These are phyloP conservation scores for Wickerhamiella parazyma DNA, from an alignment of 805 yeast species.

Conservation along the genomic window DNA sequence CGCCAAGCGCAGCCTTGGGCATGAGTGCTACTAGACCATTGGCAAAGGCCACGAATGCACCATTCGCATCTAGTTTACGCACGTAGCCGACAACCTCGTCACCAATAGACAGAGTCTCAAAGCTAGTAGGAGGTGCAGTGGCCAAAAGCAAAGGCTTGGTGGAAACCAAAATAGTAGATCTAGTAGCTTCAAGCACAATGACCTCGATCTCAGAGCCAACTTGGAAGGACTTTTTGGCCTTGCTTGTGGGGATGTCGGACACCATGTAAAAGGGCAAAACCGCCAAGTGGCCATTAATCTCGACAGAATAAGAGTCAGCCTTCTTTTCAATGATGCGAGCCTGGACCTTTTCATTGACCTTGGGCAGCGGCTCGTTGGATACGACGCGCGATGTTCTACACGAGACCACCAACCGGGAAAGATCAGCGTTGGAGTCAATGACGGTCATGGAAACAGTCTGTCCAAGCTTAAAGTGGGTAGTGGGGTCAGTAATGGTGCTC, in stretches of 20 bases:
- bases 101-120: constrained; percentile 52
- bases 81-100: constrained; percentile 66
- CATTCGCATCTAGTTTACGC: constrained; percentile 49
- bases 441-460: constrained; percentile 71
- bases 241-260: constrained; percentile 54
- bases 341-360: constrained; percentile 32
- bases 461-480: constrained; percentile 65
- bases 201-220: constrained; percentile 51
- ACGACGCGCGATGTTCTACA: constrained; percentile 32
- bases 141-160: constrained; percentile 53
- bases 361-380: constrained; percentile 1
- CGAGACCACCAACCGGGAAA: constrained; percentile 50
- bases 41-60: constrained; percentile 73
- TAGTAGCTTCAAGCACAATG: constrained; percentile 48
- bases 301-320: constrained; percentile 58
- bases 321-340: constrained; percentile 60
- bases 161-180: constrained; percentile 47
- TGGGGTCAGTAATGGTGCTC: constrained; percentile 63
- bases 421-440: constrained; percentile 39
- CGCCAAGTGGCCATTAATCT: constrained; percentile 36
- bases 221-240: constrained; percentile 52
- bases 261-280: constrained; percentile 38
- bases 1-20: constrained; percentile 43
- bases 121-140: constrained; percentile 49
- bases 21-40: constrained; percentile 73